Percentiles rank a stretch among this genome's conserved stretches.
Evolutionary conservation across 306 rosid genomes (phyloP).

Genomic region (Phaseolus lunatus): DNA sequence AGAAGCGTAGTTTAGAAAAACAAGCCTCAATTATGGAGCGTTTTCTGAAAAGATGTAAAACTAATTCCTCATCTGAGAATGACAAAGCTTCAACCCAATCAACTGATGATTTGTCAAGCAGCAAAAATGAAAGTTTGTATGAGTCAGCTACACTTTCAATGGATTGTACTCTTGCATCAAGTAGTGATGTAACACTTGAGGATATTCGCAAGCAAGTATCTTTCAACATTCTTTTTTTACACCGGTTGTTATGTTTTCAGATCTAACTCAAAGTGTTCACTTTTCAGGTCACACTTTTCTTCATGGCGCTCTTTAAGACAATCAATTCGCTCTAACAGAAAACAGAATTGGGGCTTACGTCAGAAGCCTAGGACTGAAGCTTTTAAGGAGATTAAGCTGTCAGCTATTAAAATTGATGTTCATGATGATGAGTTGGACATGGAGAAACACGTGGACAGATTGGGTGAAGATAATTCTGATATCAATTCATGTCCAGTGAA

Average conservation of each 20-base stretch:
- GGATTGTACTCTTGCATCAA: conserved; percentile 71
- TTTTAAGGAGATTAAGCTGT: conserved; percentile 80
- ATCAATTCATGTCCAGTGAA: conserved; percentile 51
- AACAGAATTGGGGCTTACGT: conserved; percentile 82
- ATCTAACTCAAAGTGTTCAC: conserved; percentile 29
- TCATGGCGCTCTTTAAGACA: conserved; percentile 71
- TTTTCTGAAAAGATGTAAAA: conserved; percentile 74
- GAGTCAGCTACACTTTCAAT: conserved; percentile 69
- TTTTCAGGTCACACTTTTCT: conserved; percentile 72
- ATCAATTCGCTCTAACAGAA: conserved; percentile 63
- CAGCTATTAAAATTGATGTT: conserved; percentile 56
- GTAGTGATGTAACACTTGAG: conserved; percentile 49
- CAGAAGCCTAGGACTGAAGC: conserved; percentile 68
- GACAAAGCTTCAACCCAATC: conserved; percentile 54
- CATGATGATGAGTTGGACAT: conserved; percentile 59
- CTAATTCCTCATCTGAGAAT: conserved; percentile 45
- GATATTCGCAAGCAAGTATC: conserved; percentile 69
- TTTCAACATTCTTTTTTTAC: conserved; percentile 31
- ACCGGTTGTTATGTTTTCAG: neutral
- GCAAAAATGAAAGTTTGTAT: conserved; percentile 49
- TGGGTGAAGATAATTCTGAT: conserved; percentile 56
- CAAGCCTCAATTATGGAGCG: conserved; percentile 94
- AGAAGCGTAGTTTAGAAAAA: conserved; percentile 69
- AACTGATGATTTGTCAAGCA: conserved; percentile 43
- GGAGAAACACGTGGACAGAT: conserved; percentile 65